phyloP scores from a whole-genome alignment of 768 basidiomycete genomes.

The Sarcodon aspratus region DNA sequence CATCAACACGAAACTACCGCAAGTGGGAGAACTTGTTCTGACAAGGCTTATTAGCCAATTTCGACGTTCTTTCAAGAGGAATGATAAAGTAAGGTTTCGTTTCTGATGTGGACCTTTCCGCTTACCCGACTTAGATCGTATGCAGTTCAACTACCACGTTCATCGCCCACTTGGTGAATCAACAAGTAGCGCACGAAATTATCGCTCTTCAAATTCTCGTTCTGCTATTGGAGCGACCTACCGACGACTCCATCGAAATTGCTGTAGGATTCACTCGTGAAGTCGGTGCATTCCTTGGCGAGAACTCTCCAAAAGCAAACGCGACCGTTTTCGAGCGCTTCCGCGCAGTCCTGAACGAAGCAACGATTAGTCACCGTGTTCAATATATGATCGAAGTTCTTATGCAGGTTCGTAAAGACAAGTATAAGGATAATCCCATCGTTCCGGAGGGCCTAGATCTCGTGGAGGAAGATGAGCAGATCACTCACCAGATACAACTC shows the following conservation, averaged over 20 bases:
- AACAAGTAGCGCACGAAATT: constrained; percentile 87
- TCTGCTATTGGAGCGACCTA: constrained; percentile 89
- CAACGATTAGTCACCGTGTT: constrained; percentile 87
- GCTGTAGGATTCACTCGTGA: constrained; percentile 97
- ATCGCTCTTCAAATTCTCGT: constrained; percentile 92
- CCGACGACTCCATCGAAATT: constrained; percentile 97
- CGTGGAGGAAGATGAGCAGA: constrained; percentile 97
- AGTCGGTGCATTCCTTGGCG: constrained; percentile 88
- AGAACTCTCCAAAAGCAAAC: constrained; percentile 91
- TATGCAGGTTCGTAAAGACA: constrained; percentile 98
- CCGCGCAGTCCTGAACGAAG: constrained; percentile 93
- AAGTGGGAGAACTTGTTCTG: constrained; percentile 87
- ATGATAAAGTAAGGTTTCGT: constrained; percentile 67
- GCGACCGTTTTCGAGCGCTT: constrained; percentile 94
- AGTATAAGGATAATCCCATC: constrained; percentile 97
- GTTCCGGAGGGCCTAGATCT: constrained; percentile 90
- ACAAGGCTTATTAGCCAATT: constrained; percentile 91
- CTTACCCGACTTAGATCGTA: constrained; percentile 45
- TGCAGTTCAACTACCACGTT: constrained; percentile 93
- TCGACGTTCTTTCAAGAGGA: constrained; percentile 87
- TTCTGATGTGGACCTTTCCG: constrained; percentile 1
- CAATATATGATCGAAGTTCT: constrained; percentile 99
- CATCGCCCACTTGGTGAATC: constrained; percentile 40
- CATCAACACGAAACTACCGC: constrained; percentile 94
- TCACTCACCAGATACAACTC: constrained; percentile 85